Base-by-base conservation (phyloP, 345 rosid species). In the Zanthoxylum bungeanum region DNA sequence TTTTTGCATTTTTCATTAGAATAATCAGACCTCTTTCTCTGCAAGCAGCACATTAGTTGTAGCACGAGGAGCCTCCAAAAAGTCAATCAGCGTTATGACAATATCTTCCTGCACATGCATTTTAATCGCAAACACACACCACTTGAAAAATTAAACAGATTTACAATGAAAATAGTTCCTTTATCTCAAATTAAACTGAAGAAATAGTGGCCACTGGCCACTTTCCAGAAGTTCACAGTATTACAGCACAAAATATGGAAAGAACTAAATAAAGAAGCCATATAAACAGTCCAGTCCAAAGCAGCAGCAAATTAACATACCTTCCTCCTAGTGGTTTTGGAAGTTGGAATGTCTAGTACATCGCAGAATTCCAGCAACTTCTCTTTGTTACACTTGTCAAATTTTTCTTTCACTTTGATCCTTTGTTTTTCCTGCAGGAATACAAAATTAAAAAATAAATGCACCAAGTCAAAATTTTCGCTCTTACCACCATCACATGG, bases 311-410 rank as follows among this genome's bases (percentile, higher is more conserved):
- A 77, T 34, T 11, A 69, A 66, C 75, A 55, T 44, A 92, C 98
- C 98, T 94, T 94, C 88, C 80, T 90, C 57, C 85, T 77, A 9
- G 93, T 77, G 66, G 87, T 36, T 82, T 82, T 94, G 52, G 84
- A 67, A 76, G 87, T 64, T n/a, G 85, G 65, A 70, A 94, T 69
- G 87, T 94, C 98, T 51, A 94, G 87, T 42, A 94, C 51, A 71
- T 94, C 98, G 57, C 98, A 94, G 44, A 92, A 78, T 70, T 94
- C 98, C 66, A 85, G 30, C 79, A 94, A 49, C 79, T 83, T 92
- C 81, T 94, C 98, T 75, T 90, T 94, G 78, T 80, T 85, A 76
- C 82, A 82, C 86, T 94, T 94, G 76, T 92, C 98, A 73, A 94
- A 67, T 81, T 87, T 94, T 22, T 94, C 98, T 76, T 82, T 89